These are phyloP conservation scores for Botrytis paeoniae DNA, from an alignment of 2,329 filamentous ascomycete genomes.

Conservation along the genomic window DNA sequence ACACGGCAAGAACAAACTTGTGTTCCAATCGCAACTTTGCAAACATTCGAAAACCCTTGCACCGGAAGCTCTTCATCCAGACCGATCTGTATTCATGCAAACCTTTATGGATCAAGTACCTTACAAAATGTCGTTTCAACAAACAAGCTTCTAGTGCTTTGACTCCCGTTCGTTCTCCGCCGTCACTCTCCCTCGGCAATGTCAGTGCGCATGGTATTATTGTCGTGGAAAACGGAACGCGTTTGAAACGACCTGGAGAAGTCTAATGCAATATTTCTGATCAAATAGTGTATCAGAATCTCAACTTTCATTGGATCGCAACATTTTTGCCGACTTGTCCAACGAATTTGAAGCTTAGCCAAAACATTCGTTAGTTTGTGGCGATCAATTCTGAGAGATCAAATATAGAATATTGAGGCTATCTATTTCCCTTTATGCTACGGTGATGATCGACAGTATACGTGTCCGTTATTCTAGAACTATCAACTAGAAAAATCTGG, in stretches of 20 bases:
- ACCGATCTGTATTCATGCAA: neutral
- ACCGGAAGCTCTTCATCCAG: neutral
- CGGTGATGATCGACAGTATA: neutral
- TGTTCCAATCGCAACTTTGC: conserved; percentile 4
- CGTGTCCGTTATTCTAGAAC: neutral
- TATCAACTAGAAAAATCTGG: neutral
- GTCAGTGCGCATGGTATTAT: conserved; percentile 4
- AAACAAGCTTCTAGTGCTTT: conserved; percentile 2
- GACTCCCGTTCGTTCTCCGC: neutral
- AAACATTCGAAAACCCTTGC: neutral
- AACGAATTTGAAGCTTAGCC: neutral
- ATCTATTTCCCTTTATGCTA: neutral
- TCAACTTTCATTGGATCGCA: neutral
- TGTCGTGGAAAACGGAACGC: neutral
- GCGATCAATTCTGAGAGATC: neutral
- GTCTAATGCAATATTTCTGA: neutral
- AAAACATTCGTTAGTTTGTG: neutral
- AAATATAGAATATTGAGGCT: neutral
- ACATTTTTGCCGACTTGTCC: neutral
- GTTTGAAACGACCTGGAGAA: neutral
- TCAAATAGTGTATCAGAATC: neutral
- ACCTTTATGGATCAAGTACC: neutral
- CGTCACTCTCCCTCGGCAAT: neutral
- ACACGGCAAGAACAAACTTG: neutral
- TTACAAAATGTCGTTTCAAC: neutral